Percentiles rank a stretch among this genome's conserved stretches.
These are phyloP conservation scores for Starmera caribaea DNA, from an alignment of 805 yeast genomes.

Conservation along the genomic window DNA sequence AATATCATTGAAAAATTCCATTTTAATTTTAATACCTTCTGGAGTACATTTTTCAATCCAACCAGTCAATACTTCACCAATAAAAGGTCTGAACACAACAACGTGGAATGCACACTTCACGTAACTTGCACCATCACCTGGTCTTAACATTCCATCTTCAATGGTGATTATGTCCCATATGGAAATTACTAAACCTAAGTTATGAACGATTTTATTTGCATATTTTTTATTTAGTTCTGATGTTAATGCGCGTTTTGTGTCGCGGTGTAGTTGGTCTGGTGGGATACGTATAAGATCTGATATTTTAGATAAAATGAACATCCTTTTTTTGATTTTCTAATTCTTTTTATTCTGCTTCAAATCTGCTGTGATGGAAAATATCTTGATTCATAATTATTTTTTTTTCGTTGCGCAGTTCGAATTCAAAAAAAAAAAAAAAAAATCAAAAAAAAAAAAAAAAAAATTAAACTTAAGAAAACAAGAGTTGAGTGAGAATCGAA, in stretches of 20 bases:
- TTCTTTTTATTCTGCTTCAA: too few relatives aligned
- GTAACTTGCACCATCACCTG: slow-evolving; percentile 90
- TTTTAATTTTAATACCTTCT: slow-evolving; percentile 74
- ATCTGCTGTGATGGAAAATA: too few relatives aligned
- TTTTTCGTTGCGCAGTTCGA: too few relatives aligned
- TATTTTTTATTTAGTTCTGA: slow-evolving; percentile 79
- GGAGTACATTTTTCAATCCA: slow-evolving; percentile 84
- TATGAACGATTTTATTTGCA: slow-evolving; percentile 76
- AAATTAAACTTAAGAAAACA: too few relatives aligned
- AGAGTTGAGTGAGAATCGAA: too few relatives aligned
- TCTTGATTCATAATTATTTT: too few relatives aligned
- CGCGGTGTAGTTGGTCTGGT: slow-evolving; percentile 71
- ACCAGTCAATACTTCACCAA: slow-evolving; percentile 88
- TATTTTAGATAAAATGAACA: slow-evolving; percentile 80
- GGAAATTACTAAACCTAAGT: slow-evolving; percentile 75
- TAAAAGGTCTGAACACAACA: slow-evolving; percentile 85
- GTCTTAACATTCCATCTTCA: slow-evolving; percentile 82
- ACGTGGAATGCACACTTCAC: slow-evolving; percentile 67
- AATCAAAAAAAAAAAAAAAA: too few relatives aligned
- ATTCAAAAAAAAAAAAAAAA: too few relatives aligned
- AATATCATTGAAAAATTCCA: slow-evolving; percentile 88
- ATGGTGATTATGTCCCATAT: slow-evolving; percentile 77
- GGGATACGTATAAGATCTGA: slow-evolving; percentile 83
- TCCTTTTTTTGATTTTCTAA: slow-evolving; percentile 16
- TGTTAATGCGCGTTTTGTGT: slow-evolving; percentile 61